Evolutionary conservation across 2,329 filamentous ascomycete species (phyloP).

Genomic region (Paecilomyces sp.): DNA sequence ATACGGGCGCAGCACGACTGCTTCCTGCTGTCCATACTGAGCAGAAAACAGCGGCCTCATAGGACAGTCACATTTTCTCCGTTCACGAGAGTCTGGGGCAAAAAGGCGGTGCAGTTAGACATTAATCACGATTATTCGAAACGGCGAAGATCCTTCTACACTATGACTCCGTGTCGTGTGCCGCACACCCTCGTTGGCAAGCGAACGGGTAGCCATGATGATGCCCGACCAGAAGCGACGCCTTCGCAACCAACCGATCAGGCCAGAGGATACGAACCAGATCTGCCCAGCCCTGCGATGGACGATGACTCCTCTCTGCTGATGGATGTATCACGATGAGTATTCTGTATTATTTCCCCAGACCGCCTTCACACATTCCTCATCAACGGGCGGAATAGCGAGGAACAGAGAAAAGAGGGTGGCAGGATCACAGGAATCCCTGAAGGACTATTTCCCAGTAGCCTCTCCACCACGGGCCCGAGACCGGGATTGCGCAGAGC

Average conservation of each 20-base stretch:
- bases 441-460: neutral
- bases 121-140: neutral
- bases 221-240: neutral
- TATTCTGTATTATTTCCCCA: neutral
- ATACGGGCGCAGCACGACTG: neutral
- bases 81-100: neutral
- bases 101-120: neutral
- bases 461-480: neutral
- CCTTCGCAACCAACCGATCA: neutral
- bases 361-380: neutral
- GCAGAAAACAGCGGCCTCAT: neutral
- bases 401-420: neutral
- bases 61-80: neutral
- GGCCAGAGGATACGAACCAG: neutral
- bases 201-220: neutral
- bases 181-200: neutral
- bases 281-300: neutral
- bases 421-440: neutral
- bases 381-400: neutral
- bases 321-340: no score
- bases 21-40: neutral
- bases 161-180: neutral
- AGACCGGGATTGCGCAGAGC: neutral
- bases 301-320: neutral
- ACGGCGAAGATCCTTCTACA: neutral